Evolutionary conservation across 257 asterid genomes (phyloP).

Genomic region (Solanum medicagineum): DNA sequence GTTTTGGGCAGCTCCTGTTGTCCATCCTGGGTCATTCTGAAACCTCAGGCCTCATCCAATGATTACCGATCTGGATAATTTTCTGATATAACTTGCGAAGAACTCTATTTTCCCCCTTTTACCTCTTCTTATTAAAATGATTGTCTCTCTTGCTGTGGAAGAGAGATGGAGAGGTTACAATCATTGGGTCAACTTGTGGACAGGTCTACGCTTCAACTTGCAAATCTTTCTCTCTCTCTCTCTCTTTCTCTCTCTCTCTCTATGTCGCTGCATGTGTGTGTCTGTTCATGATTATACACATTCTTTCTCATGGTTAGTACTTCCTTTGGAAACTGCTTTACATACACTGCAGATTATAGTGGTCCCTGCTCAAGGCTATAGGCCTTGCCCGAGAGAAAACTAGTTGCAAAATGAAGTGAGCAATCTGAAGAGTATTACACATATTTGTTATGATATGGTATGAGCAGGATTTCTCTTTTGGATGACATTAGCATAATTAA

Average conservation of each 20-base stretch:
- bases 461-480: not conserved
- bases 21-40: not conserved
- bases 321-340: not conserved
- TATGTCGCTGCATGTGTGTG: not conserved
- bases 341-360: not conserved
- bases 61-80: not conserved
- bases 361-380: not conserved
- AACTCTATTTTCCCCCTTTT: too few species aligned
- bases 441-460: not conserved
- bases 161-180: not conserved
- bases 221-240: too few species aligned
- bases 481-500: not conserved
- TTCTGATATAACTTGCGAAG: not conserved
- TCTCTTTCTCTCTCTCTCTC: too few species aligned
- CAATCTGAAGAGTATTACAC: not conserved
- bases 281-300: not conserved
- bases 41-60: not conserved
- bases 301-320: not conserved
- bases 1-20: not conserved
- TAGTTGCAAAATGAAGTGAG: not conserved
- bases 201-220: not conserved
- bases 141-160: not conserved
- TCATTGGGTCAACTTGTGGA: not conserved
- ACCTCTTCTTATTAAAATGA: not conserved
- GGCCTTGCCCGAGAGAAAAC: not conserved